A percentile compares a stretch with the other conserved stretches of the same genome.
Conservation (phyloP, 352 stramenopile species). For the Phytophthora syringae region DNA sequence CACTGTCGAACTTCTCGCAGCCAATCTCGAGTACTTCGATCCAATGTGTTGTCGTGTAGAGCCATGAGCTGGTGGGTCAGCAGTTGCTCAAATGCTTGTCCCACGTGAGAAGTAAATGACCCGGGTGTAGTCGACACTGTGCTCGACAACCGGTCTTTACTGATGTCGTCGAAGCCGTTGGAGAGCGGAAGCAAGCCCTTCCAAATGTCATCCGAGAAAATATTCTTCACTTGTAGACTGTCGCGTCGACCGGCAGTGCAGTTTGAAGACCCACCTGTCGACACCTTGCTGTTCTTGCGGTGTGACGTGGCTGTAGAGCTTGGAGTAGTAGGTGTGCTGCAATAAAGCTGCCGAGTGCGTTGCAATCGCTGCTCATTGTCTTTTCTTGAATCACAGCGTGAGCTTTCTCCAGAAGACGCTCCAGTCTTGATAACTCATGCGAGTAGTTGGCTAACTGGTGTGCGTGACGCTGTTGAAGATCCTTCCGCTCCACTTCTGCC, state of each 20-base stretch:
- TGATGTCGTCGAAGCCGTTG: not conserved
- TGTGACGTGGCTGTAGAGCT: not conserved
- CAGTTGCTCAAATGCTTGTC: slow-evolving; percentile 64
- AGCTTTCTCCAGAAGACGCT: slow-evolving; percentile 67
- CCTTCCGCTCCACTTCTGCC: slow-evolving; percentile 58
- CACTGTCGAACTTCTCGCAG: slow-evolving; percentile 60
- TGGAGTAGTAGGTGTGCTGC: slow-evolving; percentile 4
- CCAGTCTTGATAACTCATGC: slow-evolving; percentile 68
- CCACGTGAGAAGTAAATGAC: slow-evolving; percentile 60
- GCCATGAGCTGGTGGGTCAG: slow-evolving; percentile 57
- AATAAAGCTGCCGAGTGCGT: slow-evolving; percentile 62
- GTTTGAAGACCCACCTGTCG: slow-evolving; percentile 1
- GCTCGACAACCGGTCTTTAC: slow-evolving; percentile 1
- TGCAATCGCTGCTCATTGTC: slow-evolving; percentile 66
- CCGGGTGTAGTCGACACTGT: not conserved
- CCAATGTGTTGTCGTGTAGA: slow-evolving; percentile 58
- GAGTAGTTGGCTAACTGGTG: slow-evolving; percentile 76
- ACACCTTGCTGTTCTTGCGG: slow-evolving; percentile 10
- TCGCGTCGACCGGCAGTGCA: slow-evolving; percentile 19
- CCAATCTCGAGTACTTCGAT: slow-evolving; percentile 68
- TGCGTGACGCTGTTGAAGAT: slow-evolving; percentile 49
- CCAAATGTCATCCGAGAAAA: slow-evolving; percentile 68
- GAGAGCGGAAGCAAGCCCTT: slow-evolving; percentile 42
- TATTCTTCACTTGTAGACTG: slow-evolving; percentile 31
- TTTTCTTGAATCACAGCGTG: slow-evolving; percentile 52